phyloP scores from a whole-genome alignment of 73 alveolate genomes.

The Tetrahymena borealis region DNA sequence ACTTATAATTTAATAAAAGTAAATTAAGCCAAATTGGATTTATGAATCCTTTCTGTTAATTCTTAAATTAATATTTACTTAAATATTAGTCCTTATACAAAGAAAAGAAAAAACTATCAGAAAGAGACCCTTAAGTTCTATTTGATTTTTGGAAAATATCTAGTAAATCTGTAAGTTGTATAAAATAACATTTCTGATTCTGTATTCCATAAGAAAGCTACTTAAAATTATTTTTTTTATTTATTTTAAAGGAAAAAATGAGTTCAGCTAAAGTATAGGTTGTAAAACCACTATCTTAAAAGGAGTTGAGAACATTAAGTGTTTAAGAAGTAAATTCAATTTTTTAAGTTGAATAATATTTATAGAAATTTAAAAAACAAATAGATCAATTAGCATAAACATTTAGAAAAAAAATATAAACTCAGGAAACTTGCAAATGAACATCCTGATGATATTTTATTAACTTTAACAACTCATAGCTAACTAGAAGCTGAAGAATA shows the following conservation, averaged over 20 bases:
- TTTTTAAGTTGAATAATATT: too few species aligned
- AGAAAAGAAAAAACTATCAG: not conserved
- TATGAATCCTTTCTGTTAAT: not conserved
- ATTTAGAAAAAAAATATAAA: not conserved
- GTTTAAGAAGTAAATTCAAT: conserved; percentile 11
- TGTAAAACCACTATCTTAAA: conserved; percentile 1
- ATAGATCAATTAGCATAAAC: not conserved
- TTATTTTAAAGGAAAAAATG: not conserved
- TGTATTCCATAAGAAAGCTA: not conserved
- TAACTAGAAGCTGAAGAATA: conserved; percentile 17
- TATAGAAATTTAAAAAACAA: too few species aligned
- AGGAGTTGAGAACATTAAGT: conserved; percentile 4
- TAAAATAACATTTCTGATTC: not conserved
- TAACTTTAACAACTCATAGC: conserved; percentile 8
- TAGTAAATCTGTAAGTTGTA: conserved; percentile 21
- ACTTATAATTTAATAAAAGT: not conserved
- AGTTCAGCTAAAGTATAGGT: not conserved
- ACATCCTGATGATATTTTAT: not conserved
- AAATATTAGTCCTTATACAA: not conserved
- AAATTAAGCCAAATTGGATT: not conserved
- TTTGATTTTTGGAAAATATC: conserved; percentile 41
- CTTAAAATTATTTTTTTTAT: not conserved
- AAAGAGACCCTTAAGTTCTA: not conserved
- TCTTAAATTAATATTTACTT: not conserved
- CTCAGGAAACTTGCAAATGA: not conserved